Percentiles rank a stretch among this genome's conserved stretches.
Evolutionary conservation across 805 yeast species (phyloP).

Genomic region (Candida berthetii): DNA sequence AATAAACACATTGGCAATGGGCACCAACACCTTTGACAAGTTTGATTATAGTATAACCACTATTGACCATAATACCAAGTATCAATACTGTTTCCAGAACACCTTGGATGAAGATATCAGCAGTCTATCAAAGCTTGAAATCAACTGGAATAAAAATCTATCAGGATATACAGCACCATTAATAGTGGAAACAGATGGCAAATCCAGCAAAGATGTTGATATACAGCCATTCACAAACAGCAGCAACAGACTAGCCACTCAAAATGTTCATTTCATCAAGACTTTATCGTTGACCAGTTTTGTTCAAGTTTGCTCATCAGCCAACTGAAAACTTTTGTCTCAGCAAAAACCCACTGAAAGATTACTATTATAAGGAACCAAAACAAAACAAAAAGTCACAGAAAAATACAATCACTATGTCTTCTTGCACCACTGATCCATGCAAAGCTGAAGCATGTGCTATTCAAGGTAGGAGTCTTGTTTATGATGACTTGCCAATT

Average conservation of each 20-base stretch:
- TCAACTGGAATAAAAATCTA: neutral
- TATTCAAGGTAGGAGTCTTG: constrained; percentile 51
- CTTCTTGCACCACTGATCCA: constrained; percentile 22
- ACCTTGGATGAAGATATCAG: neutral
- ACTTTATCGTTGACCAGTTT: neutral
- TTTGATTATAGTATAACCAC: neutral
- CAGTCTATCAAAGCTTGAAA: neutral
- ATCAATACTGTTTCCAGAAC: no score
- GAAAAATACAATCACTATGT: neutral
- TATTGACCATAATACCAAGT: neutral
- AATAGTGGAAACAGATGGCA: neutral
- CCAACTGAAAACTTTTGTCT: no score
- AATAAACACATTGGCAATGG: neutral
- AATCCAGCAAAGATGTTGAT: no score
- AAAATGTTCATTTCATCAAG: neutral
- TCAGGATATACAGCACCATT: neutral
- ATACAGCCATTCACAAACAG: no score
- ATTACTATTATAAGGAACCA: no score
- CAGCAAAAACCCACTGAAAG: no score
- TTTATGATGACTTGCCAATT: neutral
- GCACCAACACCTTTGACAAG: neutral
- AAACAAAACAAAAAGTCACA: no score
- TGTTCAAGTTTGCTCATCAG: neutral
- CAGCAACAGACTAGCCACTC: neutral
- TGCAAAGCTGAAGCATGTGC: constrained; percentile 81